These are phyloP conservation scores for Panaeolus cyanescens DNA, from an alignment of 768 basidiomycete species.

Conservation along the genomic window DNA sequence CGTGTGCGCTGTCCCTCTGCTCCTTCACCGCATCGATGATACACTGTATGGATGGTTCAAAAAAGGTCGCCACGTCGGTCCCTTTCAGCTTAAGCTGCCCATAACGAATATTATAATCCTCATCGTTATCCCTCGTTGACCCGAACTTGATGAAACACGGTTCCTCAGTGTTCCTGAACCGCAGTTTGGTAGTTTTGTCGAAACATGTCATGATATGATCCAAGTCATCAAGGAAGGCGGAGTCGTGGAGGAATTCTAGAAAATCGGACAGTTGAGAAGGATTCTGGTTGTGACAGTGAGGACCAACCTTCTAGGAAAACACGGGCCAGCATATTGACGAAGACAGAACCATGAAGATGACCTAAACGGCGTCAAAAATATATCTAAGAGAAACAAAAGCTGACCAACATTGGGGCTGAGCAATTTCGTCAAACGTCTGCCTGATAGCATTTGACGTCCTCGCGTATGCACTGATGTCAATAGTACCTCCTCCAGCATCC, in stretches of 20 bases:
- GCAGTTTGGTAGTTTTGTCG: constrained; percentile 47
- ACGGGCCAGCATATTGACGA: not conserved
- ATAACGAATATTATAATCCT: constrained; percentile 34
- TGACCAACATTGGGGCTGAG: constrained; percentile 36
- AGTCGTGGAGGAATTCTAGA: constrained; percentile 39
- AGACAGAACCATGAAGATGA: not conserved
- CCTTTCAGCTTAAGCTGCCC: constrained; percentile 28
- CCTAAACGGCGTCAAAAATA: not conserved
- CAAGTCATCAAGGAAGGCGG: constrained; percentile 41
- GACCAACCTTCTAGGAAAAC: constrained; percentile 2
- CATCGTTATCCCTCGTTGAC: constrained; percentile 39
- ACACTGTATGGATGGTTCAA: constrained; percentile 16
- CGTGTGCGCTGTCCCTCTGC: constrained; percentile 1
- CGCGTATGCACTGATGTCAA: constrained; percentile 50
- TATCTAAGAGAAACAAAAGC: not conserved
- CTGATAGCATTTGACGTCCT: constrained; percentile 15
- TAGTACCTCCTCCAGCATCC: constrained; percentile 43
- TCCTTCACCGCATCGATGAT: constrained; percentile 12
- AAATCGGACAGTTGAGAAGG: not conserved
- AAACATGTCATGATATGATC: constrained; percentile 42
- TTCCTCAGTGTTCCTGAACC: constrained; percentile 36
- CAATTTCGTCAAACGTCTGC: constrained; percentile 40
- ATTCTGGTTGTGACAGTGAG: not conserved
- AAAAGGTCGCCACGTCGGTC: constrained; percentile 11
- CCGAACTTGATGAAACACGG: constrained; percentile 46